These are phyloP conservation scores for Blastocystis sp. DNA, from an alignment of 352 stramenopile genomes.

Conservation along the genomic window DNA sequence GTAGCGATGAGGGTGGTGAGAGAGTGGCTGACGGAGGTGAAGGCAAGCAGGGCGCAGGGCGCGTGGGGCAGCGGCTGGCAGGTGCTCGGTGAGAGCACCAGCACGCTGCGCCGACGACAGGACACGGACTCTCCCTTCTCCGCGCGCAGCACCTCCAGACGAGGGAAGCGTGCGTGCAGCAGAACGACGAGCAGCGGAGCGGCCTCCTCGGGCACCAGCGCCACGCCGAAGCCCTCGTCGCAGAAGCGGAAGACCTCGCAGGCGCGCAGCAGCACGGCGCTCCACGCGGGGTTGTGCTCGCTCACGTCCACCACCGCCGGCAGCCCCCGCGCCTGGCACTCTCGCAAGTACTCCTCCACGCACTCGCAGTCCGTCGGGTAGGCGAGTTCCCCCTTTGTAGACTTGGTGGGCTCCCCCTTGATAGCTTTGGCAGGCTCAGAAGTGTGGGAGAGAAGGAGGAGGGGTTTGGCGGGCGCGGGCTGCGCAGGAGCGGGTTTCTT, in stretches of 20 bases:
- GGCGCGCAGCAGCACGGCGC: not conserved
- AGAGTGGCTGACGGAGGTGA: not conserved
- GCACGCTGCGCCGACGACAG: not conserved
- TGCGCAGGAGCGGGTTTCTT: too few relatives aligned
- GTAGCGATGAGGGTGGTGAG: not conserved
- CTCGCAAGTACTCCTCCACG: not conserved
- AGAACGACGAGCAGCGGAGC: not conserved
- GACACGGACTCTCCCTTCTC: not conserved
- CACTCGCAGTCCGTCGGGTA: not conserved
- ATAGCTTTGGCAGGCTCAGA: not conserved
- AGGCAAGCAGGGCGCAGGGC: not conserved
- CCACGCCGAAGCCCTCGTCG: not conserved
- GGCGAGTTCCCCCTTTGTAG: not conserved
- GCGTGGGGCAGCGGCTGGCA: not conserved
- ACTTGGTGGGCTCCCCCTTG: not conserved
- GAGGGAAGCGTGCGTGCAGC: not conserved
- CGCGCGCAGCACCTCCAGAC: not conserved
- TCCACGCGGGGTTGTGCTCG: not conserved
- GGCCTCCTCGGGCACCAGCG: not conserved
- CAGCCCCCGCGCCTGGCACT: not conserved
- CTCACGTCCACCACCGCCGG: not conserved
- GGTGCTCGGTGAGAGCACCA: not conserved
- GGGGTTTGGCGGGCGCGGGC: not conserved
- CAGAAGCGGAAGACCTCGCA: not conserved
- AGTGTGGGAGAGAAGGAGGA: not conserved